Evolutionary conservation across 495 filamentous ascomycete species (phyloP).

Genomic region (Pyrenopolyporus hunteri): DNA sequence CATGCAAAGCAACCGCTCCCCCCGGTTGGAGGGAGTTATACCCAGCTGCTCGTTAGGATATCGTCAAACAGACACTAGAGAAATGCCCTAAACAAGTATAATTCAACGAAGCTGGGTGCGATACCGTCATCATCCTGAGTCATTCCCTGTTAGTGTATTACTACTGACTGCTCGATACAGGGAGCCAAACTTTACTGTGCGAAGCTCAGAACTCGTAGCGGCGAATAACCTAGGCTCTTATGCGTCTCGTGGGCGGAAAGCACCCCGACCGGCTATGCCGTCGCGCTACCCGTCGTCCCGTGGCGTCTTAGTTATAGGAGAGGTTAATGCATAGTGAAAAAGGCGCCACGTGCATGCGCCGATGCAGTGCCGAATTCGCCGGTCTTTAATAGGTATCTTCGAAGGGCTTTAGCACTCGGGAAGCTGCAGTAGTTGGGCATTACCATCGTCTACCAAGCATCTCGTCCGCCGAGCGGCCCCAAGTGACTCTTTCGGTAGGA

Average conservation of each 20-base stretch:
- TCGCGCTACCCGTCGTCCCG: slow-evolving; percentile 27
- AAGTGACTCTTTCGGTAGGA: too few species aligned
- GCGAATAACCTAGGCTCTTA: neutral
- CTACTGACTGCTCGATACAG: slow-evolving; percentile 21
- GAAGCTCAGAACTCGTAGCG: neutral
- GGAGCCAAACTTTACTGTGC: neutral
- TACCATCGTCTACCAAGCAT: too few species aligned
- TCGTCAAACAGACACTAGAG: neutral
- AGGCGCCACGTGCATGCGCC: slow-evolving; percentile 28
- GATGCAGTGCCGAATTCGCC: slow-evolving; percentile 19
- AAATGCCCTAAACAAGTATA: neutral
- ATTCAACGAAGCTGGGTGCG: neutral
- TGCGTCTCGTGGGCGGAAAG: slow-evolving; percentile 28
- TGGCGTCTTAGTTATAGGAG: slow-evolving; percentile 24
- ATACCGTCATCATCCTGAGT: neutral
- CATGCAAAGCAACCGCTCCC: neutral
- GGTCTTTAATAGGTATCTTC: slow-evolving; percentile 25
- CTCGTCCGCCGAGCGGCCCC: too few species aligned
- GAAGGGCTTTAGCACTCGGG: slow-evolving; percentile 30
- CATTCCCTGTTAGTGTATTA: neutral
- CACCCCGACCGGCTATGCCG: slow-evolving; percentile 7
- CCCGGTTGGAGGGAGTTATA: neutral
- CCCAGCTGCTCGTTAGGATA: neutral
- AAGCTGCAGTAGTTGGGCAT: slow-evolving; percentile 34
- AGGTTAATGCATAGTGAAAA: slow-evolving; percentile 27